Conservation (phyloP, 169 alveolate genomes). For the Eimeria maxima region DNA sequence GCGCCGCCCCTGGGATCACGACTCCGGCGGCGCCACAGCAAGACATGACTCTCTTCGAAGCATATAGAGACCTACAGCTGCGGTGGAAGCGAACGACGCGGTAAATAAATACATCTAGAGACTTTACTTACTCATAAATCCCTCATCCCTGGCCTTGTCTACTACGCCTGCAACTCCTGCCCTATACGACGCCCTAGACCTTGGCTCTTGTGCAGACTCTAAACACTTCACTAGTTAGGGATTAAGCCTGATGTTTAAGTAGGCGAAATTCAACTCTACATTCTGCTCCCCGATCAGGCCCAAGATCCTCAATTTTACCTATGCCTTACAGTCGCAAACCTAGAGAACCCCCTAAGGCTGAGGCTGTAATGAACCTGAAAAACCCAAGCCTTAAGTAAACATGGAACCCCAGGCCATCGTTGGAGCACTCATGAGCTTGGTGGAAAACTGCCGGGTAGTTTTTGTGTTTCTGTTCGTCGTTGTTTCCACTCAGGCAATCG, state of each 20-base stretch:
- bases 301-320: too few species aligned
- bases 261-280: background rate
- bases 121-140: background rate
- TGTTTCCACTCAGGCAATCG: constrained; percentile 23
- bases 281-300: too few species aligned
- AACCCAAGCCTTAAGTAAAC: background rate
- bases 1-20: constrained; percentile 53
- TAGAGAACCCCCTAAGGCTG: too few species aligned
- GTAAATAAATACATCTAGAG: background rate
- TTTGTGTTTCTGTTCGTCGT: background rate
- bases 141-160: background rate
- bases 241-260: background rate
- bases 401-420: background rate
- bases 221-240: background rate
- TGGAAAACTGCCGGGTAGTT: background rate
- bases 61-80: constrained; percentile 80
- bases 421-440: background rate
- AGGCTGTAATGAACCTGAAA: too few species aligned
- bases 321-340: too few species aligned
- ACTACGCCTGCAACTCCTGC: background rate
- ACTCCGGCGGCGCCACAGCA: constrained; percentile 73
- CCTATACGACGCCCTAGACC: background rate
- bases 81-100: constrained; percentile 78
- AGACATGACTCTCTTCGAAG: constrained; percentile 67
- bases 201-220: background rate